phyloP scores from a whole-genome alignment of 2,329 filamentous ascomycete genomes.

The Zarea fungicola region DNA sequence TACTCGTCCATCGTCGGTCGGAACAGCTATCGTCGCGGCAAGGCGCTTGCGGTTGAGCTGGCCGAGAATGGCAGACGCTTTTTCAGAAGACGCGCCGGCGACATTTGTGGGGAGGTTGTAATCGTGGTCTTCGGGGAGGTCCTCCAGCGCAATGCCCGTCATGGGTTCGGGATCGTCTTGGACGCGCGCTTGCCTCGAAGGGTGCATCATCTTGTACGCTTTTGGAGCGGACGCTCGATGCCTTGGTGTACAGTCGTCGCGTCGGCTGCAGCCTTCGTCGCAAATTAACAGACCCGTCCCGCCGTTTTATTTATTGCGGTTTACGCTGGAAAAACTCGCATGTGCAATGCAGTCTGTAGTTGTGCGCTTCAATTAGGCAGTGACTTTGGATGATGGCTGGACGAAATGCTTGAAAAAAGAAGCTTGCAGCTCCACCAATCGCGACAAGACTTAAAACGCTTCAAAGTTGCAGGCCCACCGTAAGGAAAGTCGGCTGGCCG shows the following conservation, averaged over 20 bases:
- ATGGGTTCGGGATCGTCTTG: constrained; percentile 69
- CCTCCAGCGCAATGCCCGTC: constrained; percentile 42
- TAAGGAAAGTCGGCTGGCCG: too few relatives aligned
- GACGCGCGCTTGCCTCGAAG: constrained; percentile 86
- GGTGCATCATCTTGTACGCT: constrained; percentile 62
- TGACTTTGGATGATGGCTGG: neutral
- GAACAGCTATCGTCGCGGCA: constrained; percentile 83
- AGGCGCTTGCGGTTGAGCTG: constrained; percentile 90
- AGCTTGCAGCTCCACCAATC: constrained; percentile 11
- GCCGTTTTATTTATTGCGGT: neutral
- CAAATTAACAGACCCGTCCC: neutral
- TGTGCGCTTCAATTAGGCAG: neutral
- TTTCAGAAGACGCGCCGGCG: constrained; percentile 68
- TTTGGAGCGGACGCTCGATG: neutral
- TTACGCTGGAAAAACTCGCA: too few relatives aligned
- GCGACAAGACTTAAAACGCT: neutral
- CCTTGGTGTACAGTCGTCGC: neutral
- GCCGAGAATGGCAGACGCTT: constrained; percentile 75
- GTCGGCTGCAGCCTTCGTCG: neutral
- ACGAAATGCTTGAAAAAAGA: constrained; percentile 9
- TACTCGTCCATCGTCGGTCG: constrained; percentile 87
- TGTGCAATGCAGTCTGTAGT: neutral
- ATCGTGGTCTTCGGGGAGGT: constrained; percentile 66
- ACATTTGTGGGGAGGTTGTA: constrained; percentile 68
- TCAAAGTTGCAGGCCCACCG: too few relatives aligned